Conservation (phyloP, 352 stramenopile genomes). For the Globisporangium middletonii region DNA sequence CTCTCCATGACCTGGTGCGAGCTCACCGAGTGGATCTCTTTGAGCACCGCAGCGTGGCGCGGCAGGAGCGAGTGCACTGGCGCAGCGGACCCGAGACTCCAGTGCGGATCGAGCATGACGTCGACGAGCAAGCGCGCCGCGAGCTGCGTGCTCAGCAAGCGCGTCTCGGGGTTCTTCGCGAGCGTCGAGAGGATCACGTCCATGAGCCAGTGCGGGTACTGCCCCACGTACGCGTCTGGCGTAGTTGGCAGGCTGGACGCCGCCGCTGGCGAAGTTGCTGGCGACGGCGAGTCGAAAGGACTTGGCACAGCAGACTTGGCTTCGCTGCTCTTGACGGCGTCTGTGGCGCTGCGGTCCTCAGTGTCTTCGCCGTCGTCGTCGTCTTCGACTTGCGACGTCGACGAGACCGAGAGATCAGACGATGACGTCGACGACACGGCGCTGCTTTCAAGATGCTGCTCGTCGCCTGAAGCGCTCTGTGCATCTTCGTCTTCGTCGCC, state of each 20-base stretch:
- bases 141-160: slow-evolving; percentile 52
- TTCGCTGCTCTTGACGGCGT: background rate
- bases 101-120: slow-evolving; percentile 33
- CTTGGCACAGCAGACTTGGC: background rate
- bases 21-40: slow-evolving; percentile 58
- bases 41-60: slow-evolving; percentile 27
- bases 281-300: slow-evolving; percentile 2
- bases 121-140: slow-evolving; percentile 49
- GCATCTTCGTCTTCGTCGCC: slow-evolving; percentile 14
- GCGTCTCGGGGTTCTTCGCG: slow-evolving; percentile 35
- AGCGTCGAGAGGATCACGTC: slow-evolving; percentile 39
- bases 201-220: slow-evolving; percentile 51
- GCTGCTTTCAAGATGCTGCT: slow-evolving; percentile 6
- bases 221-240: slow-evolving; percentile 5
- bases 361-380: slow-evolving; percentile 4
- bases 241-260: too few relatives aligned
- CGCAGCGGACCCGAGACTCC: background rate
- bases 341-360: background rate
- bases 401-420: slow-evolving; percentile 14
- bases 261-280: background rate
- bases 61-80: slow-evolving; percentile 16
- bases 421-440: slow-evolving; percentile 20
- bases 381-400: slow-evolving; percentile 11
- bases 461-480: slow-evolving; percentile 1
- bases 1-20: slow-evolving; percentile 76